Conservation (phyloP, 2,329 filamentous ascomycete species). For the Periconia digitata region DNA sequence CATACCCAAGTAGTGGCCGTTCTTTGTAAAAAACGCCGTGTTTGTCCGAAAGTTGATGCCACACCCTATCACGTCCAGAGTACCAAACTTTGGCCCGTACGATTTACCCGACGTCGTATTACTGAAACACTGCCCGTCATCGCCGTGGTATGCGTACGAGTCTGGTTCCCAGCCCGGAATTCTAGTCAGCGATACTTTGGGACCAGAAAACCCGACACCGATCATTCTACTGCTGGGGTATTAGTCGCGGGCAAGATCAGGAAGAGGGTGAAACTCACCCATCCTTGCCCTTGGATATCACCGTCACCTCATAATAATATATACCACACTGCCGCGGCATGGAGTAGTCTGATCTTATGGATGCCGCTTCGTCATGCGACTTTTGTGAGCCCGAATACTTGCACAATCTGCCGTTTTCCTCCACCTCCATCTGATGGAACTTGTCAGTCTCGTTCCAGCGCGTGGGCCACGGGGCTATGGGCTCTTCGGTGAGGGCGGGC, state of each 20-base stretch:
- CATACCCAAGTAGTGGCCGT: slow-evolving; percentile 60
- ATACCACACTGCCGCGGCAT: slow-evolving; percentile 91
- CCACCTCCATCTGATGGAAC: slow-evolving; percentile 70
- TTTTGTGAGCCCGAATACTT: slow-evolving; percentile 59
- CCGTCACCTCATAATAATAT: slow-evolving; percentile 84
- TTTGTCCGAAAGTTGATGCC: slow-evolving; percentile 65
- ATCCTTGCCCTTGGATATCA: slow-evolving; percentile 68
- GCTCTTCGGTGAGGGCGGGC: slow-evolving; percentile 60
- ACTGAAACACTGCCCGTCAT: slow-evolving; percentile 65
- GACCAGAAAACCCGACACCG: slow-evolving; percentile 63
- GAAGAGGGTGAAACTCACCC: slow-evolving; percentile 54
- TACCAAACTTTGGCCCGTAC: slow-evolving; percentile 63
- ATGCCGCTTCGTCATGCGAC: slow-evolving; percentile 72
- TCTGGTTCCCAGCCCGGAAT: slow-evolving; percentile 67
- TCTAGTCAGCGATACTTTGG: slow-evolving; percentile 60
- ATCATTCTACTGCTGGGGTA: slow-evolving; percentile 43
- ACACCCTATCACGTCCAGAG: slow-evolving; percentile 64
- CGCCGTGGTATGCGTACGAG: slow-evolving; percentile 68
- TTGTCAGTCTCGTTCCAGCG: slow-evolving; percentile 83
- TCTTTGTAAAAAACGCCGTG: slow-evolving; percentile 66
- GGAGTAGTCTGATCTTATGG: slow-evolving; percentile 78
- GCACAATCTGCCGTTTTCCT: slow-evolving; percentile 73
- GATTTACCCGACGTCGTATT: slow-evolving; percentile 58
- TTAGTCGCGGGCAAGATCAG: slow-evolving; percentile 17
- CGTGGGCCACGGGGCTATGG: slow-evolving; percentile 72